Evolutionary conservation across 345 rosid species (phyloP).

Genomic region (Rhodamnia argentea): DNA sequence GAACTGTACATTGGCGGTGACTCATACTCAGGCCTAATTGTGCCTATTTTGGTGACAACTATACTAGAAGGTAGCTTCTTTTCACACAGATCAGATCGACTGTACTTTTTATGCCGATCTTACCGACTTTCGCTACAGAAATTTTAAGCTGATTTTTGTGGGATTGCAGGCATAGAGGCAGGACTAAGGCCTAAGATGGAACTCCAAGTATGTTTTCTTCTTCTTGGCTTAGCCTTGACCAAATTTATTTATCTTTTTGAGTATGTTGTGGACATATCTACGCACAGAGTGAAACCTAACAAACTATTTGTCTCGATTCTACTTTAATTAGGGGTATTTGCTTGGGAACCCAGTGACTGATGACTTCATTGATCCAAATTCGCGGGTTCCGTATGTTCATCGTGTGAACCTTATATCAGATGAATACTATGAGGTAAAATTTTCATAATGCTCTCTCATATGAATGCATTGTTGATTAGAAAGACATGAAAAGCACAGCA

Average conservation of each 20-base stretch:
- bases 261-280: not conserved
- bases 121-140: not conserved
- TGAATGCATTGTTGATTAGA: not conserved
- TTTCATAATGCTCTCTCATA: not conserved
- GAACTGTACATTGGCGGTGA: constrained; percentile 30
- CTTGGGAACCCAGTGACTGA: constrained; percentile 30
- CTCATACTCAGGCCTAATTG: constrained; percentile 26
- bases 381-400: constrained; percentile 18
- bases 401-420: constrained; percentile 26
- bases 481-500: not conserved
- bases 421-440: constrained; percentile 17
- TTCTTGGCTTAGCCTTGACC: not conserved
- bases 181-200: constrained; percentile 15
- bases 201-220: constrained; percentile 14
- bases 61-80: constrained; percentile 12
- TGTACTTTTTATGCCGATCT: not conserved
- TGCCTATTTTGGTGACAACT: constrained; percentile 15
- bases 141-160: not conserved
- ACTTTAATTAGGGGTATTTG: constrained; percentile 16
- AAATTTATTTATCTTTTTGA: not conserved
- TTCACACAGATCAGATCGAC: not conserved
- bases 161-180: constrained; percentile 16
- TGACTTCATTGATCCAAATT: constrained; percentile 9
- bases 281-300: not conserved
- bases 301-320: not conserved